phyloP scores from a whole-genome alignment of 2,329 filamentous ascomycete species.

The Colletotrichum cordylinicola region DNA sequence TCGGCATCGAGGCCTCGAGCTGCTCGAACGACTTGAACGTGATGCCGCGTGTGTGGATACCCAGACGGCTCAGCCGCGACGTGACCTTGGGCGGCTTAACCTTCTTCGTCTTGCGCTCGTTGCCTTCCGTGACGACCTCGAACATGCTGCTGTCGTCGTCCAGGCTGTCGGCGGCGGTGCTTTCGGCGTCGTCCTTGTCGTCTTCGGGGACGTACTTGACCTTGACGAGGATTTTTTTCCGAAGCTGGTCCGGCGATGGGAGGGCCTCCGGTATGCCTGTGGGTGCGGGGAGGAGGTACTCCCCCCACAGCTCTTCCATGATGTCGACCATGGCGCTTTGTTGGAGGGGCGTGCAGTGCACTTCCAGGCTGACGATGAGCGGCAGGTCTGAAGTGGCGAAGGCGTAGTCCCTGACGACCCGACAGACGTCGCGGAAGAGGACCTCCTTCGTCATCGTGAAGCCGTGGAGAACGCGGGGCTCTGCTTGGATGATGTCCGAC shows the following conservation, averaged over 20 bases:
- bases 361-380: constrained; percentile 90
- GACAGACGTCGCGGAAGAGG: constrained; percentile 84
- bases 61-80: constrained; percentile 74
- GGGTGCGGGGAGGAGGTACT: constrained; percentile 66
- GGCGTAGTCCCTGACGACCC: constrained; percentile 78
- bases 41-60: constrained; percentile 83
- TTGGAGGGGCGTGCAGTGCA: constrained; percentile 82
- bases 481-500: constrained; percentile 42
- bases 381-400: constrained; percentile 80
- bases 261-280: constrained; percentile 56
- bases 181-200: constrained; percentile 38
- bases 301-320: constrained; percentile 83
- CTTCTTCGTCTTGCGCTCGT: background rate
- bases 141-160: constrained; percentile 48
- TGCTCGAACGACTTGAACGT: constrained; percentile 82
- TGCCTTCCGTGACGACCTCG: background rate
- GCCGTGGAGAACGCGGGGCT: constrained; percentile 84
- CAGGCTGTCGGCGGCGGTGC: constrained; percentile 19
- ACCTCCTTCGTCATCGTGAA: constrained; percentile 92
- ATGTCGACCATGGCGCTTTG: constrained; percentile 92
- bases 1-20: constrained; percentile 69
- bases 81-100: constrained; percentile 69
- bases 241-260: constrained; percentile 73
- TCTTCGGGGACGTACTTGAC: constrained; percentile 70
- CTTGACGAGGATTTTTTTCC: constrained; percentile 83